phyloP scores from a whole-genome alignment of 768 basidiomycete species.

The Mycena crocata region DNA sequence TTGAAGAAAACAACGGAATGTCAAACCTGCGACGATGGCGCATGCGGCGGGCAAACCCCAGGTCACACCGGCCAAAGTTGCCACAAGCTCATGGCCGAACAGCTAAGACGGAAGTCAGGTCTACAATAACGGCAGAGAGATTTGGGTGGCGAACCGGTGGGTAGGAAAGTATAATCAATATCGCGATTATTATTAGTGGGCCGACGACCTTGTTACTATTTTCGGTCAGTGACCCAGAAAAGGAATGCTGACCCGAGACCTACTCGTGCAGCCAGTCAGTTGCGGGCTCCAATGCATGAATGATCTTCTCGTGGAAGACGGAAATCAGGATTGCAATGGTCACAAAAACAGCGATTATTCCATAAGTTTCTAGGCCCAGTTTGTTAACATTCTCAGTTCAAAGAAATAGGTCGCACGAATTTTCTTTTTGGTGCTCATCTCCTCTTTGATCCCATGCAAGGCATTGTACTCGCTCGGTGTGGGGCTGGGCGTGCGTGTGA shows the following conservation, averaged over 20 bases:
- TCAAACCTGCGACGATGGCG: constrained; percentile 60
- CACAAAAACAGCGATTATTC: constrained; percentile 44
- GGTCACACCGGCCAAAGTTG: constrained; percentile 9
- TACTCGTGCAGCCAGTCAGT: constrained; percentile 57
- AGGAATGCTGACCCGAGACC: neutral
- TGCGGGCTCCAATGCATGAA: constrained; percentile 58
- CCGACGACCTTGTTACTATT: constrained; percentile 1
- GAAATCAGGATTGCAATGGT: constrained; percentile 52
- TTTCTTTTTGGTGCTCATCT: constrained; percentile 3
- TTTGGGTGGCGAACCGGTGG: no score
- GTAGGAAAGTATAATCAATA: constrained; percentile 20
- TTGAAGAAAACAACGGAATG: neutral
- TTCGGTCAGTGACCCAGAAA: no score
- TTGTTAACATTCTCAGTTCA: no score
- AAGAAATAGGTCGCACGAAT: constrained; percentile 14
- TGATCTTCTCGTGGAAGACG: constrained; percentile 60
- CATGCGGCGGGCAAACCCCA: constrained; percentile 44
- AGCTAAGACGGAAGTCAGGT: constrained; percentile 50
- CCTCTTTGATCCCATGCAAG: constrained; percentile 37
- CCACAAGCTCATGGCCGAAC: constrained; percentile 57
- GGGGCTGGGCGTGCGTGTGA: constrained; percentile 51
- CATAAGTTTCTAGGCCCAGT: no score
- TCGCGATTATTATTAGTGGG: constrained; percentile 5
- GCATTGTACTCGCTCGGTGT: constrained; percentile 47
- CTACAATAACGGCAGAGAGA: neutral